Conservation (phyloP, 2,329 filamentous ascomycete species). For the Arthroderma sp. region DNA sequence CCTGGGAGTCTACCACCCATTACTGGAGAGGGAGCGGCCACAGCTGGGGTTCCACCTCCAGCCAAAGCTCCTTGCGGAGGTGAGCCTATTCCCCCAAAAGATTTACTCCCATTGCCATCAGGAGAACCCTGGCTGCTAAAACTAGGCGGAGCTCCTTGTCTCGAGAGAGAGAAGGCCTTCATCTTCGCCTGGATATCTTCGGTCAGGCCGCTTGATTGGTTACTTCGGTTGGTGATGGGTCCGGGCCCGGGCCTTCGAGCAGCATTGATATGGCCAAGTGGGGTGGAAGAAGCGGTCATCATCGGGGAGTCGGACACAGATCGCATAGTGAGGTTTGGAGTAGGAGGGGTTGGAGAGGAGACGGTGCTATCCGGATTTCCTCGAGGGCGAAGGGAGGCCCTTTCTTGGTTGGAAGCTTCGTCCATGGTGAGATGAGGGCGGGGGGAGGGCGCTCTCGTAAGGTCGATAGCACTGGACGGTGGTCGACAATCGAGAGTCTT, state of each 20-base stretch:
- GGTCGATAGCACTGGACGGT: no score
- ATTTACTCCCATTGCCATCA: not conserved
- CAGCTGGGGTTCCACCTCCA: slow-evolving; percentile 1
- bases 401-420: no score
- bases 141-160: slow-evolving; percentile 23
- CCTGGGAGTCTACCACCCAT: slow-evolving; percentile 3
- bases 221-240: slow-evolving; percentile 30
- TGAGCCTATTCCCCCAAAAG: not conserved
- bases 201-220: slow-evolving; percentile 39
- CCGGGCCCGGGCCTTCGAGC: slow-evolving; percentile 43
- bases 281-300: slow-evolving; percentile 76
- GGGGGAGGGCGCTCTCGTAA: no score
- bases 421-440: no score
- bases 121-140: not conserved
- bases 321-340: slow-evolving; percentile 16
- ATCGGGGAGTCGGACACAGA: slow-evolving; percentile 15
- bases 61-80: not conserved
- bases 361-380: no score
- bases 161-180: slow-evolving; percentile 54
- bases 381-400: no score
- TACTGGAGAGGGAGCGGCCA: not conserved
- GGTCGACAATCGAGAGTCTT: no score
- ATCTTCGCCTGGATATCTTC: slow-evolving; percentile 56
- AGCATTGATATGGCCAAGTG: slow-evolving; percentile 62
- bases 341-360: not conserved